Evolutionary conservation across 208 protist species (phyloP).

Genomic region (Acanthamoeba healyi): DNA sequence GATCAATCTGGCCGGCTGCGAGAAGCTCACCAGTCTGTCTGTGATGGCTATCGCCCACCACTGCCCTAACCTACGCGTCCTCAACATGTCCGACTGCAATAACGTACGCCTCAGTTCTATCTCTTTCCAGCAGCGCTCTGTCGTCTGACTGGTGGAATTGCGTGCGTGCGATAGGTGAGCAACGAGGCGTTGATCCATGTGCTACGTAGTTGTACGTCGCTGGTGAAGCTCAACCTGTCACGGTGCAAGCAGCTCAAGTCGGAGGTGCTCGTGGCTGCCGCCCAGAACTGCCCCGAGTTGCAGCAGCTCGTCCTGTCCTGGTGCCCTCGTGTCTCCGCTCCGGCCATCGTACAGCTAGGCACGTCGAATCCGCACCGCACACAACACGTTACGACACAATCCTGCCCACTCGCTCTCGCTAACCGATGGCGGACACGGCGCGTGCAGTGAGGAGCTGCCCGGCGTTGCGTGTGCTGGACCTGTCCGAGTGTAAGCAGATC

Average conservation of each 20-base stretch:
- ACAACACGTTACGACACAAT: too few relatives aligned
- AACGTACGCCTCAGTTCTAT: too few relatives aligned
- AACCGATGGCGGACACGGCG: too few relatives aligned
- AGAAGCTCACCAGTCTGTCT: background rate
- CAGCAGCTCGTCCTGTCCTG: background rate
- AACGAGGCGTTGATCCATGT: background rate
- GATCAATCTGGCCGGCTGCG: background rate
- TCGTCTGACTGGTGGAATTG: too few relatives aligned
- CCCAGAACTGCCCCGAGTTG: background rate
- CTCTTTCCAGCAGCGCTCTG: too few relatives aligned
- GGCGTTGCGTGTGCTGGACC: background rate
- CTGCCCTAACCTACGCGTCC: conserved; percentile 30
- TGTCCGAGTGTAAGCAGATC: background rate
- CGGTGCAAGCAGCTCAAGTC: background rate
- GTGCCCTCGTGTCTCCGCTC: background rate
- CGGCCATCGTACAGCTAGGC: background rate
- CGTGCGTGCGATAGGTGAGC: too few relatives aligned
- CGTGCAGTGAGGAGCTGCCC: background rate
- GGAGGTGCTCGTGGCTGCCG: background rate
- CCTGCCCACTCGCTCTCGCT: too few relatives aligned
- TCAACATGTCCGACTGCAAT: background rate
- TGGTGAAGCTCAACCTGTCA: conserved; percentile 13
- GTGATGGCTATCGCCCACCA: background rate
- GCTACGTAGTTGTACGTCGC: background rate
- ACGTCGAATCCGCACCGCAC: background rate